These are phyloP conservation scores for Ceratobasidium sp. DNA, from an alignment of 1,284 basidiomycete genomes.

Conservation along the genomic window DNA sequence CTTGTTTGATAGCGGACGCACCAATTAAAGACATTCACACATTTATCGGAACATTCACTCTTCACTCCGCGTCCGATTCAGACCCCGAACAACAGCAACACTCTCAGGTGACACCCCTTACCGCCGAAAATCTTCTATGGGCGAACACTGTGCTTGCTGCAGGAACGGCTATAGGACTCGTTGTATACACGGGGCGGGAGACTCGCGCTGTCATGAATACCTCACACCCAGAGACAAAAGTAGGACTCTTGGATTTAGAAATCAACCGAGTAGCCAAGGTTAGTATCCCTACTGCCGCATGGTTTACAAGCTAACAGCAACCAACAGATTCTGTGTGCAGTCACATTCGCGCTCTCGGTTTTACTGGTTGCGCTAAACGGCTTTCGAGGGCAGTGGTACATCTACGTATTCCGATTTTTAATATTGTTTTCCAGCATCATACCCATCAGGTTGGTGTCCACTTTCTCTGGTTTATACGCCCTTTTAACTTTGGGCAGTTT, in stretches of 20 bases:
- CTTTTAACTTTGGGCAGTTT: constrained; percentile 66
- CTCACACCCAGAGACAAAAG: constrained; percentile 95
- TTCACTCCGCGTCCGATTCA: constrained; percentile 69
- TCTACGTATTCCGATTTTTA: constrained; percentile 96
- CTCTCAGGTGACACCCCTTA: constrained; percentile 80
- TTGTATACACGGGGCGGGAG: constrained; percentile 95
- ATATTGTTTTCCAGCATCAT: constrained; percentile 99
- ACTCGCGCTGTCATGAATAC: constrained; percentile 99
- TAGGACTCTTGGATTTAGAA: constrained; percentile 92
- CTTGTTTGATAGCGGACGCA: constrained; percentile 75
- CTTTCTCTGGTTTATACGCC: background rate
- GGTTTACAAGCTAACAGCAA: constrained; percentile 4
- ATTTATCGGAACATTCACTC: constrained; percentile 87
- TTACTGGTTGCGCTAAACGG: constrained; percentile 96
- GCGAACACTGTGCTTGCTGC: constrained; percentile 98
- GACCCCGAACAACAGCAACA: constrained; percentile 54
- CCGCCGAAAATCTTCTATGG: constrained; percentile 97
- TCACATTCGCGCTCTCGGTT: constrained; percentile 92
- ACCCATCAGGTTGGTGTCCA: constrained; percentile 85
- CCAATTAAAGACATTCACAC: constrained; percentile 98
- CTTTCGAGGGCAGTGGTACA: constrained; percentile 95
- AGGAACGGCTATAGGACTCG: constrained; percentile 91
- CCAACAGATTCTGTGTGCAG: constrained; percentile 89
- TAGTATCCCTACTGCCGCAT: constrained; percentile 45
- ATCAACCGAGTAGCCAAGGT: constrained; percentile 97